These are phyloP conservation scores for Aspergillus ochraceoroseus DNA, from an alignment of 2,329 filamentous ascomycete genomes.

Conservation along the genomic window DNA sequence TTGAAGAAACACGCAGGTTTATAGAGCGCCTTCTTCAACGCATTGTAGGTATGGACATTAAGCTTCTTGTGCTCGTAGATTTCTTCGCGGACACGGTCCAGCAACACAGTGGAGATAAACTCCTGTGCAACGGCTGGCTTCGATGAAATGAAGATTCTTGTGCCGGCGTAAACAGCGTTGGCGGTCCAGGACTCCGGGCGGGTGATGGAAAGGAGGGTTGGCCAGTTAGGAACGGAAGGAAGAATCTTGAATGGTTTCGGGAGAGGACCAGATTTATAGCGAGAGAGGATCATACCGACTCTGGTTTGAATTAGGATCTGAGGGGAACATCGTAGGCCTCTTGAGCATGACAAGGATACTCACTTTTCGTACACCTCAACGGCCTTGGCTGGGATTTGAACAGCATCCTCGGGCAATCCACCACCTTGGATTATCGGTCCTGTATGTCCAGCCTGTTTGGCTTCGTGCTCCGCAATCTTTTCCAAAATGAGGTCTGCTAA, in stretches of 20 bases:
- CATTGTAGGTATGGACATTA: slow-evolving; percentile 91
- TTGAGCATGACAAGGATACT: slow-evolving; percentile 17
- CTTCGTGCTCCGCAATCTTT: slow-evolving; percentile 90
- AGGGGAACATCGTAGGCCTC: not conserved
- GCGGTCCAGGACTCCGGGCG: slow-evolving; percentile 71
- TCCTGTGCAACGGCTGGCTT: slow-evolving; percentile 74
- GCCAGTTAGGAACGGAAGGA: slow-evolving; percentile 87
- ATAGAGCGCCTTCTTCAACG: slow-evolving; percentile 86
- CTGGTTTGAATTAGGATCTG: slow-evolving; percentile 41
- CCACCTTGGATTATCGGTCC: slow-evolving; percentile 48
- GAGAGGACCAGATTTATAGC: slow-evolving; percentile 93
- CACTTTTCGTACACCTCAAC: slow-evolving; percentile 90
- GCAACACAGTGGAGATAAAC: slow-evolving; percentile 80
- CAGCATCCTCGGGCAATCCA: slow-evolving; percentile 66
- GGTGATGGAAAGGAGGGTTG: slow-evolving; percentile 80
- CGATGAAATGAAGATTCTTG: slow-evolving; percentile 82
- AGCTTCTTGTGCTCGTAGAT: slow-evolving; percentile 93
- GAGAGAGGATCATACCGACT: slow-evolving; percentile 79
- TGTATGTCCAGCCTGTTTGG: slow-evolving; percentile 51
- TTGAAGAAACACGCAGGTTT: slow-evolving; percentile 97
- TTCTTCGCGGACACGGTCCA: slow-evolving; percentile 87
- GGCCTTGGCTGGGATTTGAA: slow-evolving; percentile 84
- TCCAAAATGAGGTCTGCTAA: slow-evolving; percentile 88
- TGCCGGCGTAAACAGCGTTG: slow-evolving; percentile 82
- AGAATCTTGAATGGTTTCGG: slow-evolving; percentile 98